Base-by-base conservation (phyloP, 2,329 filamentous ascomycete species). In the Xylaria sp. region DNA sequence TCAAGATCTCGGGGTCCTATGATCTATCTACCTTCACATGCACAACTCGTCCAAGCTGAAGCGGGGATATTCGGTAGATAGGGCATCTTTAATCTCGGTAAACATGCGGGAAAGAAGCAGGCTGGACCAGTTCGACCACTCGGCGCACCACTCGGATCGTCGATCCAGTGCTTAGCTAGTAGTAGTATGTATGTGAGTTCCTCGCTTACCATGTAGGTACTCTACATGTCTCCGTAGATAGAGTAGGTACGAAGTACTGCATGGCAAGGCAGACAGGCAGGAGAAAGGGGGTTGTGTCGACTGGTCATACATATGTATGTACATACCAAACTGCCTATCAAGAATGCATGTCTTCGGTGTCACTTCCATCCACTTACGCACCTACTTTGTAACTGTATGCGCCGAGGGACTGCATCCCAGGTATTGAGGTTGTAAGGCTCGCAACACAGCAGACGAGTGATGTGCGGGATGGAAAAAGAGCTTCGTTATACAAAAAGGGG, bases 401-500 rank as follows among this genome's bases (percentile, higher is more conserved):
- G 37, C 37, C 37, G 37, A 42, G 37, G 37, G 11, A 42, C 4
- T 42, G 1, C 1, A 13, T 42, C n/a, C 48, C 9, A 51, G 35
- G 16, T 52, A 50, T 53, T 23, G 47, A 23, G 42, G 6, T 44
- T 18, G 37, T 35, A 30, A 30, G 47, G 47, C 47, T 49, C 18
- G 18, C 16, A 49, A 30, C 7, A 30, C 47, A 30, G 18, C 47
- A 30, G 37, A 42, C 37, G 8, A 13, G 8, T 10, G 37, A 10
- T 42, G 37, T 42, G 37, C 37, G 37, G 37, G 3, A 42, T 4
- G 37, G 11, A 13, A 42, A 42, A 42, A 37, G 10, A 37, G 11
- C 11, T 42, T 42, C 37, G 37, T 56, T 55, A 58, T 49, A 52
- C 46, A 37, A 58, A 13, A 53, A 53, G 49, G 58, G 52, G 37